phyloP scores from a whole-genome alignment of 257 asterid species.

The Parsonsia alboflavescens region DNA sequence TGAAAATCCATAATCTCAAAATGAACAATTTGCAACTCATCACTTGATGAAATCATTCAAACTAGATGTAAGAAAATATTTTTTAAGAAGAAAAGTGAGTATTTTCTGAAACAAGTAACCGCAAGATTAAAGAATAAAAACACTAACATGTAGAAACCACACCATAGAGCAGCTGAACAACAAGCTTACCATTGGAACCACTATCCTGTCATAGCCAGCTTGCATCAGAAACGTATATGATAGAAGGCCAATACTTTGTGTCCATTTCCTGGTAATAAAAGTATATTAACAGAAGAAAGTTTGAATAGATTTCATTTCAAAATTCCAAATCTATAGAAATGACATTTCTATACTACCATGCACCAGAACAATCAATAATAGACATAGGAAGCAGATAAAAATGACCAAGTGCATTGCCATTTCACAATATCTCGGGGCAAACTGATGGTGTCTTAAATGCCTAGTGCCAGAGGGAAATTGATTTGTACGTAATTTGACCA shows the following conservation, averaged over 20 bases:
- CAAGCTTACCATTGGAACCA: constrained; percentile 90
- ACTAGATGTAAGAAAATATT: not conserved
- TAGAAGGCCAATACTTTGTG: constrained; percentile 88
- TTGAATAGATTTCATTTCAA: not conserved
- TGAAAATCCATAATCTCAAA: not conserved
- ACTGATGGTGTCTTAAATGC: not conserved
- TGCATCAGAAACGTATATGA: constrained; percentile 81
- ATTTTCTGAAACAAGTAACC: not conserved
- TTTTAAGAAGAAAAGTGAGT: not conserved
- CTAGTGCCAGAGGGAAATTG: too few relatives aligned
- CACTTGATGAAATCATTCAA: not conserved
- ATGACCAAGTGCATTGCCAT: not conserved
- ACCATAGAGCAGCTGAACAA: constrained; percentile 19
- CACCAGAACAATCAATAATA: not conserved
- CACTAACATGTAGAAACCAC: not conserved
- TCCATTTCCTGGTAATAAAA: constrained; percentile 53
- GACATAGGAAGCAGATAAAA: not conserved
- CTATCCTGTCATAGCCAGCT: constrained; percentile 75
- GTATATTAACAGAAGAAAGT: constrained; percentile 18
- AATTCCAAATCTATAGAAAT: not conserved
- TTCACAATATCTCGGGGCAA: not conserved
- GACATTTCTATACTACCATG: not conserved
- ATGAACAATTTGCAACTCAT: too few relatives aligned
- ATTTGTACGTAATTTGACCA: too few relatives aligned
- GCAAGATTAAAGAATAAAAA: not conserved